Evolutionary conservation across 306 rosid genomes (phyloP).

Genomic region (Vicia villosa): DNA sequence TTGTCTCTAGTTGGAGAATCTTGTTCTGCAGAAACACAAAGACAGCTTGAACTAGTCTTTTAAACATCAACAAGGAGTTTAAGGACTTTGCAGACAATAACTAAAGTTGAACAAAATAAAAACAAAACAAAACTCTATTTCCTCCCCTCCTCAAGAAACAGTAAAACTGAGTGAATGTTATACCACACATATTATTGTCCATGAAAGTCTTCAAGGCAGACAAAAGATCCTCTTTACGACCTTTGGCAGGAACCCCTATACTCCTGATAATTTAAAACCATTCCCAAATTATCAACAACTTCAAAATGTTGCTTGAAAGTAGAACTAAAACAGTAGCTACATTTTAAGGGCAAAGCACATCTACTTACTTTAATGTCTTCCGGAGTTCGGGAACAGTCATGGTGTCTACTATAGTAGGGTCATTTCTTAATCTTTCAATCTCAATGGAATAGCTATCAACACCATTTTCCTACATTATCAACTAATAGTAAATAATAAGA

Average conservation of each 20-base stretch:
- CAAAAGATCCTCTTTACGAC: constrained; percentile 77
- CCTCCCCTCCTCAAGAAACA: not conserved
- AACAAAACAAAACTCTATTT: not conserved
- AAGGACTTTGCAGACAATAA: not conserved
- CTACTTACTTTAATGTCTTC: constrained; percentile 62
- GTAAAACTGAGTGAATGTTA: constrained; percentile 9
- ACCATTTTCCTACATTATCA: constrained; percentile 51
- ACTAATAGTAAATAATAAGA: constrained; percentile 29
- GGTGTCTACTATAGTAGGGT: constrained; percentile 56
- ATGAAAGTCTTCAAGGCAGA: constrained; percentile 51
- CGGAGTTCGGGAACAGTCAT: constrained; percentile 86
- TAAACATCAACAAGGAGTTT: not conserved
- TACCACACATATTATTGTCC: constrained; percentile 63
- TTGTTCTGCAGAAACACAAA: constrained; percentile 57
- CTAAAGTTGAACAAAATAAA: constrained; percentile 1
- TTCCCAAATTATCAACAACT: constrained; percentile 8
- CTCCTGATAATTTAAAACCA: constrained; percentile 63
- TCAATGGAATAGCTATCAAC: constrained; percentile 48
- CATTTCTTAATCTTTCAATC: constrained; percentile 61
- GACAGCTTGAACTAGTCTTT: constrained; percentile 20
- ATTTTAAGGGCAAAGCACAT: constrained; percentile 7
- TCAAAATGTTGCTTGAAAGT: not conserved
- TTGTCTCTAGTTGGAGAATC: constrained; percentile 45
- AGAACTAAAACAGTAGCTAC: constrained; percentile 14
- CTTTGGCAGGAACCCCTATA: constrained; percentile 69